phyloP scores from a whole-genome alignment of 768 basidiomycete species.

The Hericium erinaceus region DNA sequence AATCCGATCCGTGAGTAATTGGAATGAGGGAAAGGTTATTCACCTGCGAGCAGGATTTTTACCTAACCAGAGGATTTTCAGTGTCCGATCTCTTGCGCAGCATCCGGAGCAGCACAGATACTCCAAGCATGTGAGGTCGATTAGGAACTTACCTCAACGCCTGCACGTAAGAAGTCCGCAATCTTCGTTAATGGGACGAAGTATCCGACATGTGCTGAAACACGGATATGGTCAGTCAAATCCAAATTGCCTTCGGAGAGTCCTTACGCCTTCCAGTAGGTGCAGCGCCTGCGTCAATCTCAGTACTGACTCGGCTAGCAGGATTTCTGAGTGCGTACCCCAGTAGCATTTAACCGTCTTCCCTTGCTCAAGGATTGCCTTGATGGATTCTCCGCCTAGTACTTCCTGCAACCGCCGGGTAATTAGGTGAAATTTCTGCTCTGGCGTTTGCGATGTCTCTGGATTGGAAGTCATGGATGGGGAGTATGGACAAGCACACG shows the following conservation, averaged over 20 bases:
- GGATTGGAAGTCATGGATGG: too few species aligned
- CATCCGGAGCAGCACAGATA: constrained; percentile 2
- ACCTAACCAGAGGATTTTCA: constrained; percentile 33
- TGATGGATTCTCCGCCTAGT: constrained; percentile 77
- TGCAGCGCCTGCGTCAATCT: constrained; percentile 58
- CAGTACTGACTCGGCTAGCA: not conserved
- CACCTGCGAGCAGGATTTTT: constrained; percentile 74
- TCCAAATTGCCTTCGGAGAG: not conserved
- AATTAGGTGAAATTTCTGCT: constrained; percentile 67
- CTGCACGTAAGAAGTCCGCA: constrained; percentile 89
- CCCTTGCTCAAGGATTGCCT: constrained; percentile 69
- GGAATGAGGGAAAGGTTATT: constrained; percentile 4
- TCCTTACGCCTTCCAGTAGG: constrained; percentile 87
- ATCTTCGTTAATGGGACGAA: constrained; percentile 93
- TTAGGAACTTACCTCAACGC: constrained; percentile 56
- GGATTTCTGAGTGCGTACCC: constrained; percentile 45
- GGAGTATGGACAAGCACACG: too few species aligned
- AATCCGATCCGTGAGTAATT: not conserved
- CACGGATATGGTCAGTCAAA: too few species aligned
- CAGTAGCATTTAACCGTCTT: constrained; percentile 81
- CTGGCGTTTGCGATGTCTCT: constrained; percentile 8
- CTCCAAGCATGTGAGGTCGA: constrained; percentile 12
- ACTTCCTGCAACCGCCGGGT: constrained; percentile 82
- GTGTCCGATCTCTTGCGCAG: too few species aligned
- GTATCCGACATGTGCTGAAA: constrained; percentile 89